These are phyloP conservation scores for Daldinia childiae DNA, from an alignment of 495 filamentous ascomycete genomes.

Conservation along the genomic window DNA sequence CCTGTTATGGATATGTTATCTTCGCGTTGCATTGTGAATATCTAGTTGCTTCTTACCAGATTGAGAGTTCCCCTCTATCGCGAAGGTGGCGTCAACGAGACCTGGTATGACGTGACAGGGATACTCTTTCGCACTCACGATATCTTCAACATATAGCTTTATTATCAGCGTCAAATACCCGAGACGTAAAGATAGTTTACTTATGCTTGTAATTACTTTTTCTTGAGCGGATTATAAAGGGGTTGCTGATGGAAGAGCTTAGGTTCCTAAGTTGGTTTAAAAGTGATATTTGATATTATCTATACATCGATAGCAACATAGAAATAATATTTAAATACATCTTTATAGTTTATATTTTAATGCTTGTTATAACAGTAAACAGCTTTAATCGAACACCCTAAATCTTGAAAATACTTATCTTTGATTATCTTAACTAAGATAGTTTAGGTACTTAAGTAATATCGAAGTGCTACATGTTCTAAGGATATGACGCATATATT, in stretches of 20 bases:
- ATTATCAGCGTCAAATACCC: not conserved
- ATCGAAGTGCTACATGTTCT: not conserved
- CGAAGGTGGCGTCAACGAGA: constrained; percentile 10
- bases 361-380: not conserved
- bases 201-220: not conserved
- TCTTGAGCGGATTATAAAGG: not conserved
- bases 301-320: not conserved
- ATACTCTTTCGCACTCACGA: not conserved
- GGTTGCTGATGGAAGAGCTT: not conserved
- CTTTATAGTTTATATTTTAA: not conserved
- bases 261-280: not conserved
- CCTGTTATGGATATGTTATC: not conserved
- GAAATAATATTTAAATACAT: not conserved
- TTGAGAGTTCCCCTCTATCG: constrained; percentile 5
- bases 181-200: not conserved
- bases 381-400: not conserved
- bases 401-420: not conserved
- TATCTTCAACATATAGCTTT: not conserved
- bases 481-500: not conserved
- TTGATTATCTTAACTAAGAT: not conserved
- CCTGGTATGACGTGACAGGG: constrained; percentile 26
- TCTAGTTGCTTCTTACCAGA: not conserved
- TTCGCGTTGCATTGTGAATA: not conserved
- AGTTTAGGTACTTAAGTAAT: not conserved
- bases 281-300: not conserved